These are phyloP conservation scores for Paecilomyces formosus DNA, from an alignment of 2,329 filamentous ascomycete species.

Conservation along the genomic window DNA sequence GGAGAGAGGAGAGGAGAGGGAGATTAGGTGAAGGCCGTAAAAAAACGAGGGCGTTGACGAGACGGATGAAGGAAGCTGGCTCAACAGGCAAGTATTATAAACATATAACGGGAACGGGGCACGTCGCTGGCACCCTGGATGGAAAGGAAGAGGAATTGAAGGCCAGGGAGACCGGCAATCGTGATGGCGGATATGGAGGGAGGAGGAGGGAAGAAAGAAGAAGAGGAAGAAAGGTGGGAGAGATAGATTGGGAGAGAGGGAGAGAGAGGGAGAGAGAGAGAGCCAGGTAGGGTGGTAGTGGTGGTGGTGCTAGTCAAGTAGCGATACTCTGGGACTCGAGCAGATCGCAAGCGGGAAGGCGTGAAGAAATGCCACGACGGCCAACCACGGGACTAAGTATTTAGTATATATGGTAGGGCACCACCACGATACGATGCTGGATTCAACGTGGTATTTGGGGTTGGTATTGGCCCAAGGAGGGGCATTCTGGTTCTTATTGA, in stretches of 20 bases:
- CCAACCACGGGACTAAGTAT: background rate
- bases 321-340: too few species aligned
- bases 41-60: background rate
- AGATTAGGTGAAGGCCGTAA: slow-evolving; percentile 1
- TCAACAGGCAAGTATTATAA: background rate
- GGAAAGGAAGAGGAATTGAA: background rate
- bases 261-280: too few species aligned
- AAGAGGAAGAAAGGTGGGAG: background rate
- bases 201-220: slow-evolving; percentile 1
- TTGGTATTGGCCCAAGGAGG: too few species aligned
- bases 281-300: too few species aligned
- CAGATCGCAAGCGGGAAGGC: background rate
- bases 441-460: too few species aligned
- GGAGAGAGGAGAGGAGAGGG: slow-evolving; percentile 1
- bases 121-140: background rate
- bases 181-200: slow-evolving; percentile 2
- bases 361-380: background rate
- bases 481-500: too few species aligned
- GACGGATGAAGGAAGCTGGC: slow-evolving; percentile 6
- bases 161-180: background rate
- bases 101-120: background rate
- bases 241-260: background rate
- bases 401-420: too few species aligned
- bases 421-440: too few species aligned
- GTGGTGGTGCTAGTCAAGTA: too few species aligned